phyloP scores from a whole-genome alignment of 805 yeast genomes.

The Candida piceae region DNA sequence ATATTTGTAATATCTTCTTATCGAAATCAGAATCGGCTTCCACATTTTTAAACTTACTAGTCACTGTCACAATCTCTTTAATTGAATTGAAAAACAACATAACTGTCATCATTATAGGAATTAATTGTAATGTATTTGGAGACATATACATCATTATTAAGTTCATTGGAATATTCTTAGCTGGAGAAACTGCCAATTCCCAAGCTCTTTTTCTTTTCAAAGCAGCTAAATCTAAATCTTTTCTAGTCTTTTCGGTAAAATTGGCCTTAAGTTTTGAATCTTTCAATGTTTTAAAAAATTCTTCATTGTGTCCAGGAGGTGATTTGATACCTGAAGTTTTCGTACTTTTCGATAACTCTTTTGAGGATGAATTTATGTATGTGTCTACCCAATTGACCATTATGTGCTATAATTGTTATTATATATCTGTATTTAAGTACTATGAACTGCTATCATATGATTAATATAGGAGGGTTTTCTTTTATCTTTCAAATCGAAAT shows the following conservation, averaged over 20 bases:
- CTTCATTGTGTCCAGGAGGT: constrained; percentile 19
- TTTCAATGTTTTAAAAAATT: constrained; percentile 12
- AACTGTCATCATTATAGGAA: constrained; percentile 84
- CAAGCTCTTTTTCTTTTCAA: constrained; percentile 66
- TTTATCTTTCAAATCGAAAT: background rate
- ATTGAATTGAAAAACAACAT: constrained; percentile 78
- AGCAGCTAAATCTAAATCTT: constrained; percentile 27
- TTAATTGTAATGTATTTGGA: constrained; percentile 83
- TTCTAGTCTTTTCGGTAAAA: constrained; percentile 1
- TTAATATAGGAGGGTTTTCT: no score
- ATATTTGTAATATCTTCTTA: constrained; percentile 19
- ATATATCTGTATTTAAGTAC: no score
- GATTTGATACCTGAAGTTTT: no score
- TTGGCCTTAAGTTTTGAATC: constrained; percentile 8
- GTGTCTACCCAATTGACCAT: constrained; percentile 4
- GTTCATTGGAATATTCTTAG: constrained; percentile 84
- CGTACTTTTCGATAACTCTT: no score
- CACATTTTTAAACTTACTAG: constrained; percentile 42
- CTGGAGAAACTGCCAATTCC: constrained; percentile 80
- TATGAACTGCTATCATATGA: no score
- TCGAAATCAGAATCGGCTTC: constrained; percentile 22
- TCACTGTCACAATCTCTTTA: constrained; percentile 59
- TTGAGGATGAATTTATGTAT: no score
- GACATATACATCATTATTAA: constrained; percentile 88
- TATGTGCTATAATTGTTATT: no score